A percentile compares a stretch with the other conserved stretches of the same genome.
Conservation (phyloP, 208 protist genomes). For the Trypanosoma conorhini region DNA sequence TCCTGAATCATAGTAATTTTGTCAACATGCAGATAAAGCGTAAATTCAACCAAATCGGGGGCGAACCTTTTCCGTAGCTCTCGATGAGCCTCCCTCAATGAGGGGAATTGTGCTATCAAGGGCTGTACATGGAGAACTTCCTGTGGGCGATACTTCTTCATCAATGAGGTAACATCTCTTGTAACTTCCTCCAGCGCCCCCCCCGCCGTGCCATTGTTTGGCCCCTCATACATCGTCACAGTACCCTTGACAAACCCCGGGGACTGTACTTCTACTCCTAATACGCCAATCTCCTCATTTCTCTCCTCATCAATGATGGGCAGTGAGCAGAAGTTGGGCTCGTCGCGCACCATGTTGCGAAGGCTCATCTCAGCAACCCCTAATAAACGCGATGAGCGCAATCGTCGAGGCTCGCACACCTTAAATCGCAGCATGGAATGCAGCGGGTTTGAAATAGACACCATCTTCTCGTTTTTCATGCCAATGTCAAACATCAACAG, state of each 20-base stretch:
- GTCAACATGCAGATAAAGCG: conserved; percentile 77
- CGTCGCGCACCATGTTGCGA: conserved; percentile 48
- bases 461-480: conserved; percentile 67
- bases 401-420: conserved; percentile 40
- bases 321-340: conserved; percentile 71
- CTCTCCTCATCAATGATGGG: conserved; percentile 38
- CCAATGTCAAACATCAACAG: conserved; percentile 50
- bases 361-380: conserved; percentile 57
- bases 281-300: conserved; percentile 31
- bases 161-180: conserved; percentile 67
- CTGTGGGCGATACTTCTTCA: conserved; percentile 63
- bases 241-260: conserved; percentile 58
- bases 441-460: conserved; percentile 45
- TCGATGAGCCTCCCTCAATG: conserved; percentile 55
- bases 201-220: conserved; percentile 7
- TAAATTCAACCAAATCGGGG: conserved; percentile 41
- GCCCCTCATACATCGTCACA: conserved; percentile 43
- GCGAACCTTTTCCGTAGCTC: conserved; percentile 65
- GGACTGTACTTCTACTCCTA: conserved; percentile 77
- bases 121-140: conserved; percentile 64
- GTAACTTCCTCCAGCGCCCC: conserved; percentile 42
- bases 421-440: conserved; percentile 54
- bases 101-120: conserved; percentile 60
- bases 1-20: conserved; percentile 42
- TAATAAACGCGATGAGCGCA: conserved; percentile 41